These are phyloP conservation scores for Cercospora janseana DNA, from an alignment of 2,329 filamentous ascomycete species.

Conservation along the genomic window DNA sequence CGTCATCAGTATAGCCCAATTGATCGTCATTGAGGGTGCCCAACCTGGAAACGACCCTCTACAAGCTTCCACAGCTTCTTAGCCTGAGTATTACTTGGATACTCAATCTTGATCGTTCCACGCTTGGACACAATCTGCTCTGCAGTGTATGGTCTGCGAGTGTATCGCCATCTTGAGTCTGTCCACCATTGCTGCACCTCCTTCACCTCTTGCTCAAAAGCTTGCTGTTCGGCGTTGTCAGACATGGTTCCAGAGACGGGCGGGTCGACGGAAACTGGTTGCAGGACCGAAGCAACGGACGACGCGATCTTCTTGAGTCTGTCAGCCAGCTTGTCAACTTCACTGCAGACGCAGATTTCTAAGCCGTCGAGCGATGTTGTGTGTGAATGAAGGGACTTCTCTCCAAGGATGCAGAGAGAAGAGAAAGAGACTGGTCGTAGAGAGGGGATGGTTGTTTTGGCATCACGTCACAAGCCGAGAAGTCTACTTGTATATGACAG, in stretches of 20 bases:
- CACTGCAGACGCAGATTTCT: slow-evolving; percentile 7
- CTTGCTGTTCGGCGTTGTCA: slow-evolving; percentile 65
- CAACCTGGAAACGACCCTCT: slow-evolving; percentile 79
- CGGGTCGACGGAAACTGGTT: slow-evolving; percentile 30
- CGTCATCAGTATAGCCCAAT: slow-evolving; percentile 2
- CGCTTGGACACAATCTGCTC: slow-evolving; percentile 97
- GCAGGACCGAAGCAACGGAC: slow-evolving; percentile 32
- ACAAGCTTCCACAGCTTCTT: slow-evolving; percentile 96
- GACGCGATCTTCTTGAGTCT: slow-evolving; percentile 37
- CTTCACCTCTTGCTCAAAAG: slow-evolving; percentile 78
- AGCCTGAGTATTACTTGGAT: slow-evolving; percentile 80
- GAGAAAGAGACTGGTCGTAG: slow-evolving; percentile 15
- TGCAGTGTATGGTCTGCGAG: slow-evolving; percentile 87
- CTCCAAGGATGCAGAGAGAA: slow-evolving; percentile 11
- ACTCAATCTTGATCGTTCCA: slow-evolving; percentile 84
- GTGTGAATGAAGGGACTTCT: not conserved
- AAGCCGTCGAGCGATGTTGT: not conserved
- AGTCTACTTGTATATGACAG: slow-evolving; percentile 16
- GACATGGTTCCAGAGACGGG: slow-evolving; percentile 31
- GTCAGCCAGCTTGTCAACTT: slow-evolving; percentile 36
- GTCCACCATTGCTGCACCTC: slow-evolving; percentile 93
- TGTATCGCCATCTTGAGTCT: slow-evolving; percentile 87
- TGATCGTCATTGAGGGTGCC: slow-evolving; percentile 25
- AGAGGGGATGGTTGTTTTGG: slow-evolving; percentile 22
- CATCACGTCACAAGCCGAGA: slow-evolving; percentile 24